Base-by-base conservation (phyloP, 257 asterid species). In the Vinca minor region DNA sequence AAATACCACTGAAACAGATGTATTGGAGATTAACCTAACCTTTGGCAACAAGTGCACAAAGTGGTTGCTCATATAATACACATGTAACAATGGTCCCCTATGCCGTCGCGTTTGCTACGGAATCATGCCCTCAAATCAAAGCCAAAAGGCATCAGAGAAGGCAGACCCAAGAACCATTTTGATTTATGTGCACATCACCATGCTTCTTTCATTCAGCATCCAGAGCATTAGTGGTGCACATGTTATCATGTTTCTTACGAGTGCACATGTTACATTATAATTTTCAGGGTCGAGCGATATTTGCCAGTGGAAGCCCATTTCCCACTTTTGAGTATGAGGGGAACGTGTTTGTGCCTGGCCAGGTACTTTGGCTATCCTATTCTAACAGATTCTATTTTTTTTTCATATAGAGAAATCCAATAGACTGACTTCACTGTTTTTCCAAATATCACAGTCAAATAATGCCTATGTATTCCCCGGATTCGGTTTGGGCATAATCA, bases 401-500 rank as follows among this genome's bases (percentile, higher is more conserved):
- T 26, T 25, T 29, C 25, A 61, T 56, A 15, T 3, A 58, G 10
- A 58, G 10, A 55, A 21, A 18, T 54, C 29, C 31, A 38, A 8
- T 38, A 53, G 32, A 53, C 63, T 32, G 25, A 41, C 25, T 52
- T 38, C 12, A 15, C 50, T 7, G 2, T 26, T 36, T n/a, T 39
- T 12, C 62, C 14, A 57, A 31, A 63, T 34, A 34, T 61, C 14
- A 54, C 84, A 87, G 98, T 92, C 96, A 57, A 92, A 92, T 68
- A 92, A 92, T 61, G 98, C 98, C n/a, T 92, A 92, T 56, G 74
- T 89, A 64, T 92, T 92, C 81, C 98, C 96, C 14, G 98, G 98
- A 69, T 85, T 89, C 62, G 98, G 98, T 58, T 67, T 92, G 69
- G 98, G 98, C 41, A 60, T 89, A 72, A 92, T 92, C 74, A 87